Evolutionary conservation across 2,329 filamentous ascomycete genomes (phyloP), one percentile per base, ranked within the genome.

Genomic region (Microascus cirrosus): DNA sequence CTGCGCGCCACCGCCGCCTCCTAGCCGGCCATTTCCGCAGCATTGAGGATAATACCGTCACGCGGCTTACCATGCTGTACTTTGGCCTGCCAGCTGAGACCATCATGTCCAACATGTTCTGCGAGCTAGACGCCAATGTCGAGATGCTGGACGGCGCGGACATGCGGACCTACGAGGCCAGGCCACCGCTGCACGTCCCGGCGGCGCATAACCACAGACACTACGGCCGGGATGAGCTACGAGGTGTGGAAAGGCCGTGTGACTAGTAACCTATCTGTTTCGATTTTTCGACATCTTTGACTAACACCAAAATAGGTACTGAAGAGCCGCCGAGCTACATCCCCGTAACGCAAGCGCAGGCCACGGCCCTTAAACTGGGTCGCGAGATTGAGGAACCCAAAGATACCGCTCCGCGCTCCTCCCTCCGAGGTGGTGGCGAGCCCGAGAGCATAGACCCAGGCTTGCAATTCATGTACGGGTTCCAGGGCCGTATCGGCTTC

Each of bases 81-180:
- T 79, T 78, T 59, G 77, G 76, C 1, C 62, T 78, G 6, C 74
- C 74, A 0, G 67, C 77, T 2, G 73, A 72, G 55, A 74, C 77
- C 0, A 62, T 74, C 13, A 12, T 60, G 45, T 55, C 58, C 7
- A 51, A 53, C 12, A 59, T 70, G 10, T 50, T 61, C 1, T 59
- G 61, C 3, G 42, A 53, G 3, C n/a, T 65, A 32, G 66, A 68
- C 48, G 63, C 66, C 2, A 63, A 69, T 25, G 59, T 64, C 12
- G 58, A 58, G 42, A 58, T 60, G 20, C 57, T 58, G 11, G 62
- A 64, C 35, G 61, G 60, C n/a, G 61, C 61, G 2, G 59, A 59
- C 22, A 61, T 63, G 18, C 60, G 59, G 6, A 61, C 60, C 3
- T 62, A 64, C 42, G 61, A 63, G 24, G 59, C 63, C 24, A 58